These are phyloP conservation scores for Ophiosphaerella narmari DNA, from an alignment of 2,329 filamentous ascomycete species.

Conservation along the genomic window DNA sequence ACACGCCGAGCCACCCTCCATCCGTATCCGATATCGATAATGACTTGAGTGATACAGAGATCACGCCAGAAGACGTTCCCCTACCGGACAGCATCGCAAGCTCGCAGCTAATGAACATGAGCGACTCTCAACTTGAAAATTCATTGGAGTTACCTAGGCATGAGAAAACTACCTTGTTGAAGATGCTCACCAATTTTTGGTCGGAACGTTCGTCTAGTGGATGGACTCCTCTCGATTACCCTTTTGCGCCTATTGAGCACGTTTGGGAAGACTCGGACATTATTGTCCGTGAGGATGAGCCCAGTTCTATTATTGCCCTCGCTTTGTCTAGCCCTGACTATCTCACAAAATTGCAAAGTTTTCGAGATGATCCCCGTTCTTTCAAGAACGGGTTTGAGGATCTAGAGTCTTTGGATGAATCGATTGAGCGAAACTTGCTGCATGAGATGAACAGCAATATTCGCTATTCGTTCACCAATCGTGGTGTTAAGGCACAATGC, in stretches of 20 bases:
- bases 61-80: constrained; percentile 69
- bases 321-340: constrained; percentile 89
- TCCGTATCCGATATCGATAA: constrained; percentile 55
- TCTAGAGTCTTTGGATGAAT: constrained; percentile 59
- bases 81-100: constrained; percentile 65
- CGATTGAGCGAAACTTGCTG: constrained; percentile 83
- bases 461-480: constrained; percentile 93
- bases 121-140: constrained; percentile 61
- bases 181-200: constrained; percentile 97
- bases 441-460: constrained; percentile 88
- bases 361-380: constrained; percentile 51
- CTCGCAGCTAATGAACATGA: constrained; percentile 55
- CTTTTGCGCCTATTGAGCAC: constrained; percentile 79
- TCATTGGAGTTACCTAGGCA: constrained; percentile 85
- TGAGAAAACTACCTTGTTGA: constrained; percentile 90
- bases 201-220: constrained; percentile 95
- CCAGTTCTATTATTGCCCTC: constrained; percentile 93
- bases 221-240: constrained; percentile 91
- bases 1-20: constrained; percentile 43
- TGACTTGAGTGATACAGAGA: constrained; percentile 71
- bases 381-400: constrained; percentile 25
- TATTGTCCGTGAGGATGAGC: constrained; percentile 95
- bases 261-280: constrained; percentile 97
- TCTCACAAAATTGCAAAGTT: constrained; percentile 73
- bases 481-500: constrained; percentile 92